Base-by-base conservation (phyloP, 345 rosid species). In the Boechera stricta region DNA sequence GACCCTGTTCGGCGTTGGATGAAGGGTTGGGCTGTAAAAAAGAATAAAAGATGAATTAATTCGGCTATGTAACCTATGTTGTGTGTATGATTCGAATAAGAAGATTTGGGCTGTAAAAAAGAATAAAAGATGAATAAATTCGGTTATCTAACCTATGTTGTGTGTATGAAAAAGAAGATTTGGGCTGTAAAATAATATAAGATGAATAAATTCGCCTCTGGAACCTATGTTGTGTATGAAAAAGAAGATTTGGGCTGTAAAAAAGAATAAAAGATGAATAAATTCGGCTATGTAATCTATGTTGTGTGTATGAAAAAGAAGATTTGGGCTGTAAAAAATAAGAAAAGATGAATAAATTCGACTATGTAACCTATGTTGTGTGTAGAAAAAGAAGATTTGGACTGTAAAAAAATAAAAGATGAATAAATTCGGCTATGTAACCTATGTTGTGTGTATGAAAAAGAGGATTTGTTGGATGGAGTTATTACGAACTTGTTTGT, bases 21-120 rank as follows among this genome's bases (percentile, higher is more conserved):
- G 74, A 73, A 60, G 65, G 41, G 18, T 7, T 42, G 69, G 4
- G 35, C 1, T 68, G 80, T 69, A 10, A 57, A 49, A 62, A 66
- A 41, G 44, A 60, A 64, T 28, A 60, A 44, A 44, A 16, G 64
- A 76, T 29, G 62, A 68, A 71, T 65, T 65, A 78, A 66, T 12
- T 0, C 12, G 44, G 51, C 29, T n/a, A 42, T 63, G 67, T 6
- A 8, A 10, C 42, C 38, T 35, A 18, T 65, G 59, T 11, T 70
- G 59, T 54, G 48, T 69, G 76, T 56, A 45, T 21, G 24, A 16
- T 16, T 16, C 16, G 16, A 21, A 21, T 0, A 21, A 21, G 24
- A 21, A 1, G 24, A 6, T 24, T 33, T 32, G 66, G 21, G 21
- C 21, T 18, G 21, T 18, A 18, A 18, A 18, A 18, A 55, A 55